A percentile compares a stretch with the other conserved stretches of the same genome.
Evolutionary conservation across 805 yeast species (phyloP).

Genomic region (Nakazawaea ambrosiae): DNA sequence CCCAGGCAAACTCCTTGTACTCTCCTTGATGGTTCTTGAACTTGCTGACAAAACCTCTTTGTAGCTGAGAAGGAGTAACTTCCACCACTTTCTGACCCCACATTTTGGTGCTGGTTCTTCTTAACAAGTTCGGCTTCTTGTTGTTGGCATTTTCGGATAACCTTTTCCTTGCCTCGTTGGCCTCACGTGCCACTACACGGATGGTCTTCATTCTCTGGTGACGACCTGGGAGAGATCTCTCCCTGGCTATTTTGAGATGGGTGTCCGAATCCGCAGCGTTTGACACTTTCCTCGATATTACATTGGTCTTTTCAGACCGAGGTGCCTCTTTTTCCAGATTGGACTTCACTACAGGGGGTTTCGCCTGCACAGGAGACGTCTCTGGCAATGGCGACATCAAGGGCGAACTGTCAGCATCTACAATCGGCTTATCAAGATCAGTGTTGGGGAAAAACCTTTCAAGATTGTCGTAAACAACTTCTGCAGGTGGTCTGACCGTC

Average conservation of each 20-base stretch:
- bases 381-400: conserved; percentile 43
- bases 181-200: conserved; percentile 90
- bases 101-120: conserved; percentile 85
- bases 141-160: conserved; percentile 16
- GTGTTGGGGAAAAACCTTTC: conserved; percentile 91
- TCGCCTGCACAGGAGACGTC: conserved; percentile 12
- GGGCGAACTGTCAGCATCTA: conserved; percentile 59
- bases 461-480: conserved; percentile 83
- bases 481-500: conserved; percentile 93
- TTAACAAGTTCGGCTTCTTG: conserved; percentile 30
- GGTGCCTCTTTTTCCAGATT: neutral
- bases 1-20: conserved; percentile 90
- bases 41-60: conserved; percentile 58
- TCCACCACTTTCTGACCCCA: conserved; percentile 96
- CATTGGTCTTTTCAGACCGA: conserved; percentile 13
- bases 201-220: conserved; percentile 79
- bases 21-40: conserved; percentile 60
- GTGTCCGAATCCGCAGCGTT: conserved; percentile 23
- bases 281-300: conserved; percentile 37
- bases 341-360: neutral
- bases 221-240: conserved; percentile 20
- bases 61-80: conserved; percentile 66
- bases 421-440: conserved; percentile 85
- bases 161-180: conserved; percentile 53
- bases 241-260: conserved; percentile 1